A percentile compares a stretch with the other conserved stretches of the same genome.
These are phyloP conservation scores for Aspergillus bombycis DNA, from an alignment of 2,329 filamentous ascomycete species.

Conservation along the genomic window DNA sequence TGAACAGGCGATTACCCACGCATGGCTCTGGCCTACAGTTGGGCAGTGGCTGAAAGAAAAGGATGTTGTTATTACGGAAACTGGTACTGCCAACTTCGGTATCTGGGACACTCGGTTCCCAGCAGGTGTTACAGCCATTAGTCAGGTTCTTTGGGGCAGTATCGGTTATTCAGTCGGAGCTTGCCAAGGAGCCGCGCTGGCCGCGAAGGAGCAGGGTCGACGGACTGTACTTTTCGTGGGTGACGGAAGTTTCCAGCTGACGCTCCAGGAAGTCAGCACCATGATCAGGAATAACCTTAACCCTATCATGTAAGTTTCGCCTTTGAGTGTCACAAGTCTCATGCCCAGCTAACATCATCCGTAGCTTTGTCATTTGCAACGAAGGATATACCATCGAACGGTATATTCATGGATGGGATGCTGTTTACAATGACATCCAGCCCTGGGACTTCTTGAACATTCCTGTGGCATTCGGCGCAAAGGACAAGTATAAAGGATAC, in stretches of 20 bases:
- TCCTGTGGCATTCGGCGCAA: slow-evolving; percentile 68
- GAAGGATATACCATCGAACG: slow-evolving; percentile 89
- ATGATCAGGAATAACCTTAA: slow-evolving; percentile 76
- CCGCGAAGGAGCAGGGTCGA: slow-evolving; percentile 66
- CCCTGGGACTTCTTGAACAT: slow-evolving; percentile 74
- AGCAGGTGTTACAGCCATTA: slow-evolving; percentile 73
- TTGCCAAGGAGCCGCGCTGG: slow-evolving; percentile 71
- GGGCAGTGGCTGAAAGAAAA: slow-evolving; percentile 71
- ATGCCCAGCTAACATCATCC: slow-evolving; percentile 37
- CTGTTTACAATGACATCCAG: slow-evolving; percentile 77
- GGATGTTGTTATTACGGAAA: slow-evolving; percentile 84
- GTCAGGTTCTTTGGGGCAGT: slow-evolving; percentile 73
- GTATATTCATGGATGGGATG: slow-evolving; percentile 82
- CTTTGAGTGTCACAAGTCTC: slow-evolving; percentile 13
- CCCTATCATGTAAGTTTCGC: slow-evolving; percentile 69
- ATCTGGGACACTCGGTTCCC: slow-evolving; percentile 88
- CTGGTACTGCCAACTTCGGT: slow-evolving; percentile 84
- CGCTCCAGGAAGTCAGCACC: slow-evolving; percentile 79
- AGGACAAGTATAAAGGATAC: slow-evolving; percentile 63
- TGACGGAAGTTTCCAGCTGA: slow-evolving; percentile 84
- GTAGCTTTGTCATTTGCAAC: slow-evolving; percentile 77
- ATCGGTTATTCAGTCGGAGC: slow-evolving; percentile 69
- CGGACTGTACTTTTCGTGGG: slow-evolving; percentile 85
- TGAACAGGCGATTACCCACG: slow-evolving; percentile 51
- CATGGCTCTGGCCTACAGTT: slow-evolving; percentile 72